phyloP scores from a whole-genome alignment of 306 rosid genomes.

The Dalbergia cochinchinensis region DNA sequence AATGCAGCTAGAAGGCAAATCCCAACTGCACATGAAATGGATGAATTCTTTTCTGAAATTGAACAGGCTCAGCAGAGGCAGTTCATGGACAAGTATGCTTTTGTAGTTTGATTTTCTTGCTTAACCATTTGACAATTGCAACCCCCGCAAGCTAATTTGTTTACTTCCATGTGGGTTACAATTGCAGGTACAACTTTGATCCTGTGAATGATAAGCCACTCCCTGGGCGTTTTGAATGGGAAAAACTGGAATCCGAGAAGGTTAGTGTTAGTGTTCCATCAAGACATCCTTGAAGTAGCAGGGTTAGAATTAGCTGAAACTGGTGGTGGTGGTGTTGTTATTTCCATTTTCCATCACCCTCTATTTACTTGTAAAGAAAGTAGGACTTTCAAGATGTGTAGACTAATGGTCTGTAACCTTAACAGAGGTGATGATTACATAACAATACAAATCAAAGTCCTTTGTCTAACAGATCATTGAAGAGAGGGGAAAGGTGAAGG shows the following conservation, averaged over 20 bases:
- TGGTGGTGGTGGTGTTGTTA: conserved; percentile 71
- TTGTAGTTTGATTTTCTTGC: conserved; percentile 12
- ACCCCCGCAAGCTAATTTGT: background rate
- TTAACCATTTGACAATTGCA: conserved; percentile 10
- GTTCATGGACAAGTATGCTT: conserved; percentile 81
- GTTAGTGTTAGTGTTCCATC: conserved; percentile 52
- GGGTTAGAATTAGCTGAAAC: conserved; percentile 71
- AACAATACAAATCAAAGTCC: conserved; percentile 77
- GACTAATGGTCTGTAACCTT: conserved; percentile 89
- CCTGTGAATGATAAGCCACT: conserved; percentile 86
- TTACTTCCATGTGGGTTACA: conserved; percentile 28
- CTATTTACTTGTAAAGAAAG: conserved; percentile 92
- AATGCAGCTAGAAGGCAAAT: conserved; percentile 64
- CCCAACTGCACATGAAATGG: conserved; percentile 80
- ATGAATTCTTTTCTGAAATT: conserved; percentile 79
- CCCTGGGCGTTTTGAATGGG: conserved; percentile 90
- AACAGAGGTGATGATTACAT: conserved; percentile 79
- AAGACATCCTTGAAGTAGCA: conserved; percentile 61
- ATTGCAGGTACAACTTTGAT: conserved; percentile 94
- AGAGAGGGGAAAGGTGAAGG: conserved; percentile 48
- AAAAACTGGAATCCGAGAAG: conserved; percentile 68
- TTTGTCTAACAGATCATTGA: conserved; percentile 89
- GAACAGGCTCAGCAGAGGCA: conserved; percentile 77
- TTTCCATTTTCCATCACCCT: conserved; percentile 88
- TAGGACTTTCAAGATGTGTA: conserved; percentile 77